phyloP scores from a whole-genome alignment of 805 yeast species.

The Candida chauliodis region DNA sequence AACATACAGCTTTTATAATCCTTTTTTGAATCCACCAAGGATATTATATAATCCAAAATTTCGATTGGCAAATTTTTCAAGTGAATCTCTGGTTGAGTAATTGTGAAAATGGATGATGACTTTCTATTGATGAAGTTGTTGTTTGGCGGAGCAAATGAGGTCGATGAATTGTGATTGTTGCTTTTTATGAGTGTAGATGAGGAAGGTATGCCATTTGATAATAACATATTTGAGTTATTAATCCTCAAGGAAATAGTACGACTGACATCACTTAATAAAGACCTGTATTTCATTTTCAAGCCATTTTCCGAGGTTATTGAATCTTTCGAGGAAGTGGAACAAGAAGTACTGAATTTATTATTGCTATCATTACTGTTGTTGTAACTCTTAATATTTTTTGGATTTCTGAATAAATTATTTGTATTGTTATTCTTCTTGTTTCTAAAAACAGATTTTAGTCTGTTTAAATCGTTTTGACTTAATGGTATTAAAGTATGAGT shows the following conservation, averaged over 20 bases:
- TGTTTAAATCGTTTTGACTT: constrained; percentile 30
- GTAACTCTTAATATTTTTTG: neutral
- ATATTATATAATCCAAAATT: constrained; percentile 35
- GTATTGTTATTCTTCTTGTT: constrained; percentile 5
- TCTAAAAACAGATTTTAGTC: constrained; percentile 8
- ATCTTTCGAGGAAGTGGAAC: neutral
- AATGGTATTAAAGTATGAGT: constrained; percentile 42
- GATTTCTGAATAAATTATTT: neutral
- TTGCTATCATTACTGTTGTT: neutral
- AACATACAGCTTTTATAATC: constrained; percentile 41
- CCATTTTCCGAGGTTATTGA: constrained; percentile 1
- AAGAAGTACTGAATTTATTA: neutral
- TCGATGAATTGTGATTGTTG: neutral
- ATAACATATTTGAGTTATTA: constrained; percentile 15
- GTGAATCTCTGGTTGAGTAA: constrained; percentile 11
- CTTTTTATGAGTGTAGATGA: neutral
- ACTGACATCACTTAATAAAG: constrained; percentile 46
- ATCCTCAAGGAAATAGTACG: constrained; percentile 37
- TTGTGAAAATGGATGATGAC: neutral
- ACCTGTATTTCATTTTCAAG: constrained; percentile 46
- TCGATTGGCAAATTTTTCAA: constrained; percentile 42
- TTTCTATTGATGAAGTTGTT: neutral
- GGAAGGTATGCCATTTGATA: constrained; percentile 6
- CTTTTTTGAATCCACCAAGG: constrained; percentile 30
- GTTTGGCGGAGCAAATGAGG: neutral